Percentiles rank a stretch among this genome's conserved stretches.
These are phyloP conservation scores for Dendrobium huoshanense DNA, from an alignment of 106 monocot genomes.

Conservation along the genomic window DNA sequence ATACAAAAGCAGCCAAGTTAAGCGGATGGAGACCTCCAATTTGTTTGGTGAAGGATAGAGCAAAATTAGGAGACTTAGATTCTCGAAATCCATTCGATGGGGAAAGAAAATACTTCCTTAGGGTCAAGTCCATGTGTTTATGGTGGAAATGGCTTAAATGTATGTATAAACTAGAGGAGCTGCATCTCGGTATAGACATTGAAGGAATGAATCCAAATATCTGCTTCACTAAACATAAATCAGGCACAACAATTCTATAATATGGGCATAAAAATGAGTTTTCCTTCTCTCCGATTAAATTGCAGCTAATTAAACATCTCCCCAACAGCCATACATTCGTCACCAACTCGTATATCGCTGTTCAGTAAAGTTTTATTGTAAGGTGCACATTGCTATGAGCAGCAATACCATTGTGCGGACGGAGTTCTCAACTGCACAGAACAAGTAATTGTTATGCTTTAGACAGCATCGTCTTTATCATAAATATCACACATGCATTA, in stretches of 20 bases:
- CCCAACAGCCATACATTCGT: background rate
- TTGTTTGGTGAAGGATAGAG: constrained; percentile 17
- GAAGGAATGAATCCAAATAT: constrained; percentile 6
- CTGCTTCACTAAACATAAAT: background rate
- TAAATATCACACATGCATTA: background rate
- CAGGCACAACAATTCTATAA: background rate
- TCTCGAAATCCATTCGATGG: constrained; percentile 13
- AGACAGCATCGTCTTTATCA: background rate
- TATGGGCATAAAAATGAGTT: background rate
- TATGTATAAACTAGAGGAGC: constrained; percentile 13
- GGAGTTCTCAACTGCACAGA: background rate
- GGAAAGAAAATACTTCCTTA: constrained; percentile 13
- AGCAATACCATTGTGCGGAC: background rate
- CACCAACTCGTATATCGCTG: background rate
- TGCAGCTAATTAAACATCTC: background rate
- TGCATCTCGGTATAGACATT: constrained; percentile 19
- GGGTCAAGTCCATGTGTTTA: constrained; percentile 12
- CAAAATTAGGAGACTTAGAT: constrained; percentile 7
- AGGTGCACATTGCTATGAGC: background rate
- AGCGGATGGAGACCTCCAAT: constrained; percentile 17
- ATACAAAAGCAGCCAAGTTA: constrained; percentile 24
- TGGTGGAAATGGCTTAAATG: constrained; percentile 23
- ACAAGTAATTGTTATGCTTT: background rate
- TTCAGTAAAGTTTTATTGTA: background rate
- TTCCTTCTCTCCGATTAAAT: constrained; percentile 5